phyloP scores from a whole-genome alignment of 495 filamentous ascomycete species.

The Talaromyces wortmannii region DNA sequence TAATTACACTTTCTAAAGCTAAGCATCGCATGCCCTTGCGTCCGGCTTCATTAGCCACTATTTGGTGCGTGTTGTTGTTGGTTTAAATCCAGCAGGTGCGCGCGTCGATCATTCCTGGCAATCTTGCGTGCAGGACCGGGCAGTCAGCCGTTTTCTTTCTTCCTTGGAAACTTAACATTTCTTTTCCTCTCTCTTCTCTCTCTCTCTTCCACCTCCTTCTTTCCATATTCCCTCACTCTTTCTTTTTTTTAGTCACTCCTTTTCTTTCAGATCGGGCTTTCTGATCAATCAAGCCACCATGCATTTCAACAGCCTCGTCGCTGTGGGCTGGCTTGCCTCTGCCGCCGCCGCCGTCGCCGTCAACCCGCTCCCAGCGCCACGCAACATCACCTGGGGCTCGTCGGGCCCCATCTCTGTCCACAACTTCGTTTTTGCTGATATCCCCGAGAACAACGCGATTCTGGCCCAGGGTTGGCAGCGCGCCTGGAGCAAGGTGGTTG shows the following conservation, averaged over 20 bases:
- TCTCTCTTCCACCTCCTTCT: not conserved
- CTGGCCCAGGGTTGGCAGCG: slow-evolving; percentile 39
- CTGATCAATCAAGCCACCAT: not conserved
- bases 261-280: not conserved
- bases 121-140: too few relatives aligned
- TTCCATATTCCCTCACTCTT: not conserved
- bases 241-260: not conserved
- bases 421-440: slow-evolving; percentile 6
- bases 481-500: slow-evolving; percentile 34
- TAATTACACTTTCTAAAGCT: not conserved
- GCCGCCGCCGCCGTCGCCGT: slow-evolving; percentile 36
- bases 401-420: slow-evolving; percentile 34
- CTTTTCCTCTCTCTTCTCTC: not conserved
- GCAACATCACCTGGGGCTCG: slow-evolving; percentile 45
- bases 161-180: too few relatives aligned
- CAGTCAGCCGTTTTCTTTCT: not conserved
- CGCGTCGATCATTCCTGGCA: too few relatives aligned
- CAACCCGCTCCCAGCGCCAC: slow-evolving; percentile 49
- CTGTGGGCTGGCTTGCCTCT: slow-evolving; percentile 13
- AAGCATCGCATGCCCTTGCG: not conserved
- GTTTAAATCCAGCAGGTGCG: too few relatives aligned
- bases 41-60: too few relatives aligned
- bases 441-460: slow-evolving; percentile 16
- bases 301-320: slow-evolving; percentile 3
- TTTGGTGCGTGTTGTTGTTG: too few relatives aligned